A percentile compares a stretch with the other conserved stretches of the same genome.
phyloP scores from a whole-genome alignment of 441 rosid genomes.

The Raphanus hybrid region DNA sequence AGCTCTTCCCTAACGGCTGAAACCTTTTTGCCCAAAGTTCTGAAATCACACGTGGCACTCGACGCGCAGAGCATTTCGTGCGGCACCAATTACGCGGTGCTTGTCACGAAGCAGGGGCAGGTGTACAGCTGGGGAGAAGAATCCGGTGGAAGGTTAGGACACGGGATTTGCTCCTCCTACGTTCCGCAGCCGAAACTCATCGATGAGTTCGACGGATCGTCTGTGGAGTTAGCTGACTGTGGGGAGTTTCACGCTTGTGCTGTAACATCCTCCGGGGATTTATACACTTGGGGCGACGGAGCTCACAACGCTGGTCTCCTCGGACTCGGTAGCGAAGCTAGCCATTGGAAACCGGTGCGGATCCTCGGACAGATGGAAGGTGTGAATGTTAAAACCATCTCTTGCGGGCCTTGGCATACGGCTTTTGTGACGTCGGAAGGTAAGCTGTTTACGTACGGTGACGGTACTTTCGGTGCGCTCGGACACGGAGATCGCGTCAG shows the following conservation, averaged over 20 bases:
- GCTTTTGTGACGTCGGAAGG: slow-evolving; percentile 68
- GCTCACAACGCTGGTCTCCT: slow-evolving; percentile 64
- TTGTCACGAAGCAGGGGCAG: slow-evolving; percentile 69
- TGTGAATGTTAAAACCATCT: slow-evolving; percentile 55
- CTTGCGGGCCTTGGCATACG: slow-evolving; percentile 84
- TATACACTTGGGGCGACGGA: slow-evolving; percentile 81
- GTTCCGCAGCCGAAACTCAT: slow-evolving; percentile 66
- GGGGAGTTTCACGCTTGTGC: slow-evolving; percentile 79
- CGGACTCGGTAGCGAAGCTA: slow-evolving; percentile 62
- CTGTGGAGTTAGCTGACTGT: slow-evolving; percentile 65
- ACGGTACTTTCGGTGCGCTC: slow-evolving; percentile 73
- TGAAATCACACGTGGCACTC: slow-evolving; percentile 55
- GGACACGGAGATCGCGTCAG: slow-evolving; percentile 68
- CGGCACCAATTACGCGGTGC: slow-evolving; percentile 61
- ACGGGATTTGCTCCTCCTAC: slow-evolving; percentile 59
- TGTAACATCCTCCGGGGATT: slow-evolving; percentile 65
- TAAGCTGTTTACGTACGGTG: slow-evolving; percentile 68
- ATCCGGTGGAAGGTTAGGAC: slow-evolving; percentile 70
- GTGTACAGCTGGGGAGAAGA: slow-evolving; percentile 78
- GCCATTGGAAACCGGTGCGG: slow-evolving; percentile 66
- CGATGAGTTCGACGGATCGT: slow-evolving; percentile 54
- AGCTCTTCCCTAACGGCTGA: slow-evolving; percentile 44
- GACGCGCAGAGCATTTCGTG: slow-evolving; percentile 63
- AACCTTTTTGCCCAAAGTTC: slow-evolving; percentile 51
- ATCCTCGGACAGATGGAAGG: slow-evolving; percentile 69